These are phyloP conservation scores for Pseudonitzschia multistriata DNA, from an alignment of 108 stramenopile genomes.

Conservation along the genomic window DNA sequence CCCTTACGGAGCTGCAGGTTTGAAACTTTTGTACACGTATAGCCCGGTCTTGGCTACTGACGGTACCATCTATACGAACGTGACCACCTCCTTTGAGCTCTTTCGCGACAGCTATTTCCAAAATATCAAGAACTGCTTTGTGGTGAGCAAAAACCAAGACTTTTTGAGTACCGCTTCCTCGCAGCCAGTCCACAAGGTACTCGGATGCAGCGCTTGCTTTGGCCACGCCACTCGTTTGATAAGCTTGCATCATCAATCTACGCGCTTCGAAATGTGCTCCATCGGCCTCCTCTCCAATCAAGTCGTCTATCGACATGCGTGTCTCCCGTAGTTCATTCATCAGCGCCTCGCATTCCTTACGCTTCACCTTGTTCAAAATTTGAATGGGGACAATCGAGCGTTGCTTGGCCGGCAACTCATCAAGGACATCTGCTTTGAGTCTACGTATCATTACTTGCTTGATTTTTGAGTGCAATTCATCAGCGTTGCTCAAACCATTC, in stretches of 20 bases:
- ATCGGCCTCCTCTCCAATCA: conserved; percentile 49
- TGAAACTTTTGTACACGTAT: conserved; percentile 81
- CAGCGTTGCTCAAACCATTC: conserved; percentile 55
- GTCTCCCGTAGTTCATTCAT: conserved; percentile 46
- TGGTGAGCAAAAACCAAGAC: conserved; percentile 92
- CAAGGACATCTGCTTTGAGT: conserved; percentile 79
- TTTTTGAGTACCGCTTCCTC: conserved; percentile 68
- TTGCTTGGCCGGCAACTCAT: conserved; percentile 85
- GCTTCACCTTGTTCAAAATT: conserved; percentile 32
- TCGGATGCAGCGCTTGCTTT: conserved; percentile 73
- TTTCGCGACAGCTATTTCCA: conserved; percentile 54
- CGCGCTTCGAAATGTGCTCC: conserved; percentile 58
- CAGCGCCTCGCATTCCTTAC: conserved; percentile 36
- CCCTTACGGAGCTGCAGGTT: conserved; percentile 54
- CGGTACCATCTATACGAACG: conserved; percentile 88
- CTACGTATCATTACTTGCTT: conserved; percentile 84
- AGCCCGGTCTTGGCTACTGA: conserved; percentile 73
- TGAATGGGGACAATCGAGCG: conserved; percentile 62
- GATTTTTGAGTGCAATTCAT: conserved; percentile 78
- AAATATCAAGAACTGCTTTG: conserved; percentile 72
- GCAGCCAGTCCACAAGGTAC: conserved; percentile 71
- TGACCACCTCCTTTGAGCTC: conserved; percentile 60
- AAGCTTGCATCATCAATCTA: conserved; percentile 79
- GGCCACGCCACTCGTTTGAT: conserved; percentile 73
- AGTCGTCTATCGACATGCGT: conserved; percentile 39